phyloP scores from a whole-genome alignment of 2,329 filamentous ascomycete species.

The Monilinia polystroma region DNA sequence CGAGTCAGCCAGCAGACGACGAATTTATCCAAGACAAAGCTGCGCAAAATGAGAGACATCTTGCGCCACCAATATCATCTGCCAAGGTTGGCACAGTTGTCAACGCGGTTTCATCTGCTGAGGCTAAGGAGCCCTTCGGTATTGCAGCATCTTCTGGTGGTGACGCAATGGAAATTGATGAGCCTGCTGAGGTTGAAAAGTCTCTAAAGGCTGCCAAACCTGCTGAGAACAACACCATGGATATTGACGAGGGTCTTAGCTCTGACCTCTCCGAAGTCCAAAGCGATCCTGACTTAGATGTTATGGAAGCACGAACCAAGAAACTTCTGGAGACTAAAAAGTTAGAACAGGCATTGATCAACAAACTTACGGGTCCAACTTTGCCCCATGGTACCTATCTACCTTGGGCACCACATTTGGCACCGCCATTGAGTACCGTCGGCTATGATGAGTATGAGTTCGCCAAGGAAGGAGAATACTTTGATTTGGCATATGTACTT shows the following conservation, averaged over 20 bases:
- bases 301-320: not conserved
- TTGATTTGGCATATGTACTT: not conserved
- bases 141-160: not conserved
- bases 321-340: not conserved
- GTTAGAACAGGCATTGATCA: not conserved
- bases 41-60: not conserved
- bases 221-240: not conserved
- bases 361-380: not conserved
- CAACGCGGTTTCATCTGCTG: not conserved
- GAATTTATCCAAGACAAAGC: not conserved
- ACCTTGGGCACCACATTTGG: not conserved
- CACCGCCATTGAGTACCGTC: not conserved
- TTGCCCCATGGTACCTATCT: not conserved
- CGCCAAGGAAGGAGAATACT: not conserved
- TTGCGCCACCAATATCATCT: not conserved
- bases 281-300: not conserved
- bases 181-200: not conserved
- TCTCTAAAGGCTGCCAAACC: not conserved
- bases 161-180: conserved; percentile 4
- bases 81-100: not conserved
- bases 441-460: not conserved
- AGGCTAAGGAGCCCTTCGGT: not conserved
- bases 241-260: not conserved
- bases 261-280: conserved; percentile 11
- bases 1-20: not conserved